These are phyloP conservation scores for Exophiala mesophila DNA, from an alignment of 2,329 filamentous ascomycete species.

Conservation along the genomic window DNA sequence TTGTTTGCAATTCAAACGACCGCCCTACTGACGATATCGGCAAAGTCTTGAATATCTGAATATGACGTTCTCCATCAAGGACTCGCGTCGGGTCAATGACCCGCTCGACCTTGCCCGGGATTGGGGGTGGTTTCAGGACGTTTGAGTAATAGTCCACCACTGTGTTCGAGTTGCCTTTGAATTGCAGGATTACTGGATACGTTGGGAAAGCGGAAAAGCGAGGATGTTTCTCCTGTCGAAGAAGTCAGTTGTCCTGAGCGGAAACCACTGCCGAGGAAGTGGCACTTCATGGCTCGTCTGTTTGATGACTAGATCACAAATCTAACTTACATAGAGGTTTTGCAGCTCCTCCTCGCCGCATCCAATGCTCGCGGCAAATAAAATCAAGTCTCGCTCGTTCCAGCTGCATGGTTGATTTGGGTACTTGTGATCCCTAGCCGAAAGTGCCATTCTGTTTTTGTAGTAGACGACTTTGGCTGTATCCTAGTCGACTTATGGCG, in stretches of 20 bases:
- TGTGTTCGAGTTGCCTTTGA: constrained; percentile 71
- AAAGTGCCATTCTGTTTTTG: too few species aligned
- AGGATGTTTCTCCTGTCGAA: constrained; percentile 68
- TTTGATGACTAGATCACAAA: too few species aligned
- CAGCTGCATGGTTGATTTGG: too few species aligned
- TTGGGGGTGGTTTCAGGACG: constrained; percentile 59
- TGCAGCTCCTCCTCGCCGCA: constrained; percentile 75
- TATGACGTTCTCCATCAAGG: constrained; percentile 77
- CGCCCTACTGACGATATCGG: constrained; percentile 64
- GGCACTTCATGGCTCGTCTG: constrained; percentile 9
- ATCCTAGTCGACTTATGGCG: too few species aligned
- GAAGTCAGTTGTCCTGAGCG: too few species aligned
- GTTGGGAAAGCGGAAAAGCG: constrained; percentile 85
- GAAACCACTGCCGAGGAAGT: neutral
- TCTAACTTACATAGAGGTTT: constrained; percentile 83
- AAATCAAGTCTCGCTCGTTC: constrained; percentile 77
- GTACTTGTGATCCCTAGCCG: too few species aligned
- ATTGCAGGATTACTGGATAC: constrained; percentile 72
- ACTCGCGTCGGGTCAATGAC: constrained; percentile 70
- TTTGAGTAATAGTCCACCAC: constrained; percentile 79
- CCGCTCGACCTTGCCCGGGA: constrained; percentile 70
- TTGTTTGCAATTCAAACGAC: constrained; percentile 32
- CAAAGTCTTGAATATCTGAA: constrained; percentile 71
- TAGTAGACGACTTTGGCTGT: too few species aligned
- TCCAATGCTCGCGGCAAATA: constrained; percentile 88